Evolutionary conservation across 2,329 filamentous ascomycete species (phyloP), one percentile per base, ranked within the genome.

Genomic region (Cladosporium sp.): DNA sequence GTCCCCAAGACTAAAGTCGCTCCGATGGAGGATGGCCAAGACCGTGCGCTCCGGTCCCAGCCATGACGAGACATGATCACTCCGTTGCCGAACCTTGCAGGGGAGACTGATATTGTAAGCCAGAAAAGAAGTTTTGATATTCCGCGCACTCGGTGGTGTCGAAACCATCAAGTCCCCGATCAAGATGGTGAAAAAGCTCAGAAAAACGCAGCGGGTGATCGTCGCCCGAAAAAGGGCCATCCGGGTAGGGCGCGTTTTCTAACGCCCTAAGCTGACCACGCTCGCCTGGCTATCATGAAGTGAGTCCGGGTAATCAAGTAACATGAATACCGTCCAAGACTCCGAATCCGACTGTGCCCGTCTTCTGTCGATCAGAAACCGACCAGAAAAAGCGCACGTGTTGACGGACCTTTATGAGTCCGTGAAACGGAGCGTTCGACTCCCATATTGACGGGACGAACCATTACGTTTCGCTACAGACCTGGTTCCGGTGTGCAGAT

Each of bases 291-390:
- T n/a, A 32, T 36, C 15, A 15, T 13, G 20, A 3, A 24, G 44
- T 18, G 5, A 36, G 34, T 18, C 22, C 45, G 45, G 45, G 17
- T 34, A 17, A 48, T 48, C 37, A 41, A 12, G 45, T 48, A 48
- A 48, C 17, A 48, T 17, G 19, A 41, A 40, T 22, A n/a, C 6
- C 5, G n/a, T 7, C 13, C 32, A 36, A 7, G 9, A 9, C 22
- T 12, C 17, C 8, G 12, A 20, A 2, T 34, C 45, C 45, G 45
- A 41, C 13, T 17, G 36, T 27, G 37, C 37, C 45, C 45, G 45
- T 41, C 29, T 19, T 17, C 22, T 18, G 37, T 12, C 37, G 45
- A 41, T 48, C 45, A 41, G 17, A 22, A 4, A 18, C 37, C 29
- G 37, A 47, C 11, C 18, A 15, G n/a, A 24, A 30, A 40, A 11